Evolutionary conservation across 305 asterid species (phyloP), one percentile per base, ranked within the genome.

Genomic region (Striga hermonthica): DNA sequence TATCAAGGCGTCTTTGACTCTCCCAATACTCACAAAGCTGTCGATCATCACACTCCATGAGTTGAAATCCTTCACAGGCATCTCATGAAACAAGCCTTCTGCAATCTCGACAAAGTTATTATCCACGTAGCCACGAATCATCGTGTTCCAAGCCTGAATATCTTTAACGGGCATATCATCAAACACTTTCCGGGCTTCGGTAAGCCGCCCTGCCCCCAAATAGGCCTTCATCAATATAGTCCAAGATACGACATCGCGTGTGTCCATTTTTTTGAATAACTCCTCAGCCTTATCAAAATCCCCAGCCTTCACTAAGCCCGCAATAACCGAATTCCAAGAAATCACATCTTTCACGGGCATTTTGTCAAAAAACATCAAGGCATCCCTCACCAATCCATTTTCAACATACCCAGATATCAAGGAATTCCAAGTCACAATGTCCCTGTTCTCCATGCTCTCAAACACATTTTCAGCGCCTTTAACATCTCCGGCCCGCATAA

Each of bases 241-340:
- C 86, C 88, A 82, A 0, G 87, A 79, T 0, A 80, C 89, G 62
- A 76, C 74, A 74, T 87, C 95, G 50, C 75, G 72, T 6, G 5
- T 8, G 8, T 59, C 54, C 86, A 84, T 86, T 66, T 69, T 52
- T 13, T 69, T 57, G 60, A 81, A 86, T 67, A 84, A 14, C 49
- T 74, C 72, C 76, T 70, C 85, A 52, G 82, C 95, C 69, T 62
- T 68, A 16, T 60, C 72, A 38, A 81, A 69, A 71, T 75, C 74
- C 44, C 75, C 57, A 35, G 50, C 67, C 75, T 70, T 82, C 75
- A 82, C 81, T 59, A 87, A 67, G 54, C 86, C 87, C 9, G 83
- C 81, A 52, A 81, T 72, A 57, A 84, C 77, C 74, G 82, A 76
- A 74, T 82, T 87, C 87, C 89, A 81, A 4, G 91, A 86, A 77